phyloP scores from a whole-genome alignment of 805 yeast genomes.

The Saccharomycopsis capsularis region DNA sequence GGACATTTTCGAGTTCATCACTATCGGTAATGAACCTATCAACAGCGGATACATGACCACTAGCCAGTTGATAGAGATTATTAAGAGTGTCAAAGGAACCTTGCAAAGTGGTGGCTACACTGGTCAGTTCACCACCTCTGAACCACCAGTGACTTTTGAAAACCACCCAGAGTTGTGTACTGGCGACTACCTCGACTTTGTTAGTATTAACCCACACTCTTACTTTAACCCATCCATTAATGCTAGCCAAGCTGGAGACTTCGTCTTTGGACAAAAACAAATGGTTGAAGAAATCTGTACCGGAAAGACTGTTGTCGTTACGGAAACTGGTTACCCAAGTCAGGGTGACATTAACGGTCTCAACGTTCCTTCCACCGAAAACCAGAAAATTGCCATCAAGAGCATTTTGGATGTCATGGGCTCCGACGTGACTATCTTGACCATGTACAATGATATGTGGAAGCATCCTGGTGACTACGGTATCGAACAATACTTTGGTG shows the following conservation, averaged over 20 bases:
- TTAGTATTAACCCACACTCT: constrained; percentile 82
- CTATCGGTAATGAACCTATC: constrained; percentile 87
- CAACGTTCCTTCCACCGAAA: constrained; percentile 62
- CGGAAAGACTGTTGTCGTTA: constrained; percentile 47
- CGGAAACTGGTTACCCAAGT: constrained; percentile 90
- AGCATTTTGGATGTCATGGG: constrained; percentile 53
- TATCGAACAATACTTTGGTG: constrained; percentile 84
- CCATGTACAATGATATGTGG: constrained; percentile 85
- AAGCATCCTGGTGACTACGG: constrained; percentile 76
- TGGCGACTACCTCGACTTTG: constrained; percentile 64
- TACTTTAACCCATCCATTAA: constrained; percentile 61
- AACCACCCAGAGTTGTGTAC: constrained; percentile 63
- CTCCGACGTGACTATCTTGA: constrained; percentile 59
- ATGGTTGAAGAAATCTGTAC: constrained; percentile 52
- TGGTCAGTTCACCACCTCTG: constrained; percentile 77
- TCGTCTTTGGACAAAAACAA: constrained; percentile 55
- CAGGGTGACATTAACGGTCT: constrained; percentile 64
- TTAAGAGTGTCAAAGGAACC: constrained; percentile 51
- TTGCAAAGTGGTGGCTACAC: constrained; percentile 65
- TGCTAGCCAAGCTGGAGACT: constrained; percentile 66
- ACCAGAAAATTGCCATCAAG: constrained; percentile 65
- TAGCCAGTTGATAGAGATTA: constrained; percentile 55
- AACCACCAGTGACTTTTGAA: constrained; percentile 75
- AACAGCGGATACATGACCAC: constrained; percentile 55
- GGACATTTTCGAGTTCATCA: constrained; percentile 68